These are phyloP conservation scores for Hypoxylon trugodes DNA, from an alignment of 495 filamentous ascomycete genomes.

Conservation along the genomic window DNA sequence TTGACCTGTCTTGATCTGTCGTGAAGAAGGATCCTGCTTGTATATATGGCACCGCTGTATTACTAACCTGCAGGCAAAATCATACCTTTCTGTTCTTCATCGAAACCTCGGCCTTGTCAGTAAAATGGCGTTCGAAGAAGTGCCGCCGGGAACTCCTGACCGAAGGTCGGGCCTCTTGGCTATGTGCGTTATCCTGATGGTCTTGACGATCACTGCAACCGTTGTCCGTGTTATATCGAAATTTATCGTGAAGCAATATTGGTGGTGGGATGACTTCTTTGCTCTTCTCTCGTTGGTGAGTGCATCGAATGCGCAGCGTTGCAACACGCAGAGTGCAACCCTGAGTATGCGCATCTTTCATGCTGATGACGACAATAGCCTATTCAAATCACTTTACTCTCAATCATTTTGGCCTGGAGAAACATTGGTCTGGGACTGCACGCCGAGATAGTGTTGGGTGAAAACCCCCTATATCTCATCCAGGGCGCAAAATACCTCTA, in stretches of 20 bases:
- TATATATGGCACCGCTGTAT: no score
- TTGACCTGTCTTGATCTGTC: no score
- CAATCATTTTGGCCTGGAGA: constrained; percentile 6
- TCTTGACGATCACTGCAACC: background rate
- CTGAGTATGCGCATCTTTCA: background rate
- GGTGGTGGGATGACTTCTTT: constrained; percentile 26
- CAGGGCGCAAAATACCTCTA: constrained; percentile 17
- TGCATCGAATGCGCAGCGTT: background rate
- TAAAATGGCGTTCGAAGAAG: constrained; percentile 19
- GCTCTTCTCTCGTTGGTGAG: constrained; percentile 12
- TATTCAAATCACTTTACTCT: constrained; percentile 13
- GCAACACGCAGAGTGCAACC: background rate
- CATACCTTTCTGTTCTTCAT: background rate
- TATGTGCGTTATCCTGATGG: constrained; percentile 16
- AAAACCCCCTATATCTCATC: constrained; percentile 9
- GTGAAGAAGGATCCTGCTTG: no score
- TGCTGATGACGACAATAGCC: constrained; percentile 37
- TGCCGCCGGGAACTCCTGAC: constrained; percentile 18
- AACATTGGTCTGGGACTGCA: constrained; percentile 18
- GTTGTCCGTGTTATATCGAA: constrained; percentile 4
- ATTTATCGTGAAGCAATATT: constrained; percentile 8
- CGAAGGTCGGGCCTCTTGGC: constrained; percentile 10
- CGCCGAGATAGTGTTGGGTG: constrained; percentile 1
- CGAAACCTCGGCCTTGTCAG: background rate
- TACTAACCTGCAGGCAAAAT: no score